Evolutionary conservation across 2,329 filamentous ascomycete genomes (phyloP), one percentile per base, ranked within the genome.

Genomic region (Cadophora sp.): DNA sequence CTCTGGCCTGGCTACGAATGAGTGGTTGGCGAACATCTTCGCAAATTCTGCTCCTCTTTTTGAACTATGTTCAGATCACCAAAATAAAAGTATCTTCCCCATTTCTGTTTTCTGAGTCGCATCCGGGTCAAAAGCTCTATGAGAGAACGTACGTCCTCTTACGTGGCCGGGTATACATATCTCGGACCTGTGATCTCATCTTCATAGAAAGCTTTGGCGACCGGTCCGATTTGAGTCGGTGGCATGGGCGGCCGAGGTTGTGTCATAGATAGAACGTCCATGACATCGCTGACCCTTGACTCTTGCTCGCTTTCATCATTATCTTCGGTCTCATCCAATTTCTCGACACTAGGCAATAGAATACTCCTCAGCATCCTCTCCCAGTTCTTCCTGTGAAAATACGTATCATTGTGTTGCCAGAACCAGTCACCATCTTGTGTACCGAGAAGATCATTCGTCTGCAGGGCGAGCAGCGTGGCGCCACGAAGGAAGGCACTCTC

Each of bases 361-460:
- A 53, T 4, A 16, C 50, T 53, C 14, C 50, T 53, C 50, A 53
- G 27, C 50, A 53, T 53, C 50, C 50, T 53, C 50, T 53, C 50
- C 50, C 50, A 53, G 26, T 3, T 27, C 50, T 27, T 53, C 22
- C 50, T 53, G 24, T 53, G 22, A 53, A 53, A 53, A 16, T 53
- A 53, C 50, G 24, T 24, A 53, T 53, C 50, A 4, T 53, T 11
- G 12, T 53, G 50, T 16, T 24, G 24, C 50, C 50, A 27, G 50
- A 27, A 27, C 50, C 50, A 53, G 7, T 26, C 22, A 53, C 24
- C 50, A 12, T 53, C 24, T 22, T 53, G 50, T 9, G 50, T 53
- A 27, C 50, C 50, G 24, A 53, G 50, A 22, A 53, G 24, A 11
- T 53, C 50, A 53, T 53, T 53, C 9, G 50, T 22, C 24, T 53